A percentile compares a stretch with the other conserved stretches of the same genome.
Conservation (phyloP, 2,329 filamentous ascomycete species). For the Acrodontium crateriforme region DNA sequence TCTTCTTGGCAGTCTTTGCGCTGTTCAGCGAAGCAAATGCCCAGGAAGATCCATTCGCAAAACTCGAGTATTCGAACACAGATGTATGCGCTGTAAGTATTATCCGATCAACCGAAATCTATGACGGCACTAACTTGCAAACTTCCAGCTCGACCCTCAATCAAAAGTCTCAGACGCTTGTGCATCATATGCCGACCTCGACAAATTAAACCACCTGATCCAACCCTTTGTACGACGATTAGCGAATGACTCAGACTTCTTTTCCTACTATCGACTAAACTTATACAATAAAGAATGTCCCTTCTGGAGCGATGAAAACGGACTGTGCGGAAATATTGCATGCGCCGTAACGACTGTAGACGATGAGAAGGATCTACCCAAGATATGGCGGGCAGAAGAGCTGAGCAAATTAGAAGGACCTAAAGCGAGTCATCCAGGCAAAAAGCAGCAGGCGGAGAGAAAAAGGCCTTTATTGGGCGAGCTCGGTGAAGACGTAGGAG, state of each 20-base stretch:
- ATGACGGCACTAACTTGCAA: slow-evolving; percentile 23
- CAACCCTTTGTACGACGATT: slow-evolving; percentile 67
- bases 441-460: slow-evolving; percentile 55
- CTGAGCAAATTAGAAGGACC: slow-evolving; percentile 86
- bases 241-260: slow-evolving; percentile 85
- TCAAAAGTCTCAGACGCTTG: slow-evolving; percentile 89
- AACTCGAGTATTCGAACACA: slow-evolving; percentile 23
- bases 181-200: slow-evolving; percentile 82
- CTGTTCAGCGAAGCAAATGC: slow-evolving; percentile 35
- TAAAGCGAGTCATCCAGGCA: slow-evolving; percentile 75
- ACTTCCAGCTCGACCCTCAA: slow-evolving; percentile 64
- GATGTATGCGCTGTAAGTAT: slow-evolving; percentile 43
- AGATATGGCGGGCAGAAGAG: slow-evolving; percentile 82
- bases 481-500: slow-evolving; percentile 73
- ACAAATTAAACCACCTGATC: slow-evolving; percentile 64
- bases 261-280: slow-evolving; percentile 92
- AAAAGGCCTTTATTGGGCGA: slow-evolving; percentile 65
- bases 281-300: slow-evolving; percentile 89
- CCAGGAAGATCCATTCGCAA: slow-evolving; percentile 24
- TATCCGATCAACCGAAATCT: slow-evolving; percentile 11
- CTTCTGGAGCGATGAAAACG: slow-evolving; percentile 87
- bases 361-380: slow-evolving; percentile 85
- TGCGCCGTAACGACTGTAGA: slow-evolving; percentile 93
- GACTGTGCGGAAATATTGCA: slow-evolving; percentile 92
- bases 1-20: slow-evolving; percentile 50